A percentile compares a stretch with the other conserved stretches of the same genome.
These are phyloP conservation scores for Stagonosporopsis chrysanthemi DNA, from an alignment of 2,329 filamentous ascomycete genomes.

Conservation along the genomic window DNA sequence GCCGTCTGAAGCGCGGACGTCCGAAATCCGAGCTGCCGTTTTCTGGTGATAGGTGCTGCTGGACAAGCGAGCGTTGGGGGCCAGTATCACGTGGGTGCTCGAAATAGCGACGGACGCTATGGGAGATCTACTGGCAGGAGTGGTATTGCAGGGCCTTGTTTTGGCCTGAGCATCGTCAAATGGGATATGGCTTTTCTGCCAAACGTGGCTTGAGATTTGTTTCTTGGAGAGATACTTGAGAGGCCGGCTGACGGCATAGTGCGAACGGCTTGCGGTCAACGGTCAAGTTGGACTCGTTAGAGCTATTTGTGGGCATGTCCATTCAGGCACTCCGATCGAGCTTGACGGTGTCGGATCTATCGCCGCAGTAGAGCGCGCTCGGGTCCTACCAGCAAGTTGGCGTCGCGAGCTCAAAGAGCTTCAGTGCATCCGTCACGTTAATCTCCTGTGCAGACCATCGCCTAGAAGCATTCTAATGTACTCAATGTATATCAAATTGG, in stretches of 20 bases:
- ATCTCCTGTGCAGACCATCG: too few relatives aligned
- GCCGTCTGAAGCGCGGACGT: background rate
- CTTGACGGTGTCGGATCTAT: background rate
- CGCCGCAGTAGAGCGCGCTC: too few relatives aligned
- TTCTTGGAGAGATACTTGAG: background rate
- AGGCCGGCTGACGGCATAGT: background rate
- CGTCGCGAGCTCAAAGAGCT: too few relatives aligned
- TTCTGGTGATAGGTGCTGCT: background rate
- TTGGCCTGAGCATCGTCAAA: constrained; percentile 16
- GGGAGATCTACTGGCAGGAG: constrained; percentile 19
- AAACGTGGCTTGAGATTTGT: constrained; percentile 16
- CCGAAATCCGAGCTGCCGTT: background rate
- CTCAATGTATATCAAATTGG: background rate
- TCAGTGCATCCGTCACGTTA: too few relatives aligned
- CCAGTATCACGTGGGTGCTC: constrained; percentile 1
- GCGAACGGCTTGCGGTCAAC: background rate
- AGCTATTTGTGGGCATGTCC: background rate
- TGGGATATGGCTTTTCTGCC: constrained; percentile 28
- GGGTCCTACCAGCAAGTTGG: too few relatives aligned
- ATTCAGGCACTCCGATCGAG: background rate
- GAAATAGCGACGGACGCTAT: constrained; percentile 26
- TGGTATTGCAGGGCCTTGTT: constrained; percentile 30
- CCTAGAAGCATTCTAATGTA: background rate
- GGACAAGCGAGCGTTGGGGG: constrained; percentile 1
- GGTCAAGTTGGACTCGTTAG: background rate